phyloP scores from a whole-genome alignment of 768 basidiomycete species.

The Astraeus odoratus region DNA sequence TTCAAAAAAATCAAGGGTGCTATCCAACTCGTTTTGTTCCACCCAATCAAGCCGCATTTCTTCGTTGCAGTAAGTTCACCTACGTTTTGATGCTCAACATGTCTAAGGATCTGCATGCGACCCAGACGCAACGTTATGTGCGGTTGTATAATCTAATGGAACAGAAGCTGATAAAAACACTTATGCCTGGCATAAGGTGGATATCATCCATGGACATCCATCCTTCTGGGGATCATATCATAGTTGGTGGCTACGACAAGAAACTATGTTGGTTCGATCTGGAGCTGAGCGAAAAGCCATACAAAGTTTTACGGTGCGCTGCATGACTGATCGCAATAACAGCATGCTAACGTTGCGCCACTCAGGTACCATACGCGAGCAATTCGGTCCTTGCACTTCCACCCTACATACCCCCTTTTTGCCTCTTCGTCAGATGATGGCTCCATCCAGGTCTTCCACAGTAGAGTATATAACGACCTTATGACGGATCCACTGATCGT shows the following conservation, averaged over 20 bases:
- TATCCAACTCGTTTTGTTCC: constrained; percentile 90
- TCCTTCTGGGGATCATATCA: constrained; percentile 91
- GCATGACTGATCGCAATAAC: constrained; percentile 1
- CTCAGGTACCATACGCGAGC: constrained; percentile 88
- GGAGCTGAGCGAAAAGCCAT: constrained; percentile 93
- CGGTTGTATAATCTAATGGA: constrained; percentile 91
- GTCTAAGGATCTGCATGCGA: constrained; percentile 6
- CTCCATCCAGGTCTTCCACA: constrained; percentile 94
- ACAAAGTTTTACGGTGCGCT: constrained; percentile 82
- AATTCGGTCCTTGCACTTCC: constrained; percentile 89
- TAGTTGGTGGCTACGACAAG: constrained; percentile 96
- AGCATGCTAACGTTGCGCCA: constrained; percentile 7
- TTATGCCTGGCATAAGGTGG: constrained; percentile 93
- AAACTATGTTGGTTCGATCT: constrained; percentile 99
- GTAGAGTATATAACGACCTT: constrained; percentile 88
- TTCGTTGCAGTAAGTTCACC: constrained; percentile 80
- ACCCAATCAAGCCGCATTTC: constrained; percentile 91
- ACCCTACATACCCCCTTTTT: constrained; percentile 91
- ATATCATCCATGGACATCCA: constrained; percentile 97
- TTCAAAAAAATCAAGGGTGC: constrained; percentile 93
- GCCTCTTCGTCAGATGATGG: constrained; percentile 97
- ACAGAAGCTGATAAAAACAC: constrained; percentile 90
- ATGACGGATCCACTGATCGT: constrained; percentile 98
- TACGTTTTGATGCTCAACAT: constrained; percentile 8
- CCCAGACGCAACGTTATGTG: constrained; percentile 92